phyloP scores from a whole-genome alignment of 345 rosid species.

The Balakata baccata region DNA sequence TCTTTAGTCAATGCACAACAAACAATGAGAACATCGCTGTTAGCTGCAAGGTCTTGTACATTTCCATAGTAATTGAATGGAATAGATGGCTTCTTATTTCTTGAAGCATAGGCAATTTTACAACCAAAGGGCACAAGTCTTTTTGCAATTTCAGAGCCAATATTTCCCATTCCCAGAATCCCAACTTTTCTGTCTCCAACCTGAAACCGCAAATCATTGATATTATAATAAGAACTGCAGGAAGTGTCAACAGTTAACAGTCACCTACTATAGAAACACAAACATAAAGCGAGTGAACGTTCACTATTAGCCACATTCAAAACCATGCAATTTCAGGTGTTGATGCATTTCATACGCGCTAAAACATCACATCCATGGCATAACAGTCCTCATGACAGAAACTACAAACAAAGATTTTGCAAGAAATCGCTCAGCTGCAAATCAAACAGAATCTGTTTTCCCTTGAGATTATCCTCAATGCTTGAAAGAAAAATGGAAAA shows the following conservation, averaged over 20 bases:
- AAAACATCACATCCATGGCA: background rate
- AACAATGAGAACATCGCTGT: constrained; percentile 17
- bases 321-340: background rate
- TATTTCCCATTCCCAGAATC: constrained; percentile 25
- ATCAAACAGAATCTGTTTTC: too few relatives aligned
- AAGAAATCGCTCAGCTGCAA: too few relatives aligned
- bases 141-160: constrained; percentile 21
- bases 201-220: constrained; percentile 5
- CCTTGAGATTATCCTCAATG: too few relatives aligned
- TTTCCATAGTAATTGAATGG: constrained; percentile 14
- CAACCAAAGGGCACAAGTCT: constrained; percentile 26
- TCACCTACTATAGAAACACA: background rate
- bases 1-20: constrained; percentile 16
- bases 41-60: constrained; percentile 18
- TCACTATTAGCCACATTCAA: background rate
- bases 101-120: constrained; percentile 17
- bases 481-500: too few relatives aligned
- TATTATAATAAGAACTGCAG: background rate
- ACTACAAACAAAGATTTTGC: background rate
- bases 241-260: background rate
- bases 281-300: background rate
- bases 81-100: constrained; percentile 13
- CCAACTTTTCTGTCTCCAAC: constrained; percentile 23
- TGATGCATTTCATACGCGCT: background rate
- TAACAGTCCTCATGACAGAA: background rate